Conservation (phyloP, 108 stramenopile species). For the Discostella stelligeroides region DNA sequence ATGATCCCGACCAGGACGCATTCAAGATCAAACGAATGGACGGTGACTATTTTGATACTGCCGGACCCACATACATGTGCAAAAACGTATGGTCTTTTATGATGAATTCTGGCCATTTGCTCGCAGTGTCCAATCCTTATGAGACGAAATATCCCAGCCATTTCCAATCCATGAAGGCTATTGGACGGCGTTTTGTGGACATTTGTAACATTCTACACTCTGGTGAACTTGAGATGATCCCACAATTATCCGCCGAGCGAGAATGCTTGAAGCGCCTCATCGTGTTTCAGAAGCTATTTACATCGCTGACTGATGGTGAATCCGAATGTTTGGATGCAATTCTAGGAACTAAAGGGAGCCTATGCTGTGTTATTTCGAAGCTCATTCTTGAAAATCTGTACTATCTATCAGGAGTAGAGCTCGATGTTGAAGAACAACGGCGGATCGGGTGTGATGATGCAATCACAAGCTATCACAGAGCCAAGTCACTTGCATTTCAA, state of each 20-base stretch:
- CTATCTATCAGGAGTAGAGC: constrained; percentile 22
- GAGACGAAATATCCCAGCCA: neutral
- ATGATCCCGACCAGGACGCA: constrained; percentile 26
- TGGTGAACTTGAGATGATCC: constrained; percentile 10
- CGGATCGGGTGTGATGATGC: constrained; percentile 9
- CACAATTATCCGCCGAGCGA: constrained; percentile 31
- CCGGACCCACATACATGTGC: constrained; percentile 17
- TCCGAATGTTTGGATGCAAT: neutral
- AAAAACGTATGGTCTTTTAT: constrained; percentile 40
- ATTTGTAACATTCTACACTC: constrained; percentile 12
- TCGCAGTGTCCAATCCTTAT: neutral
- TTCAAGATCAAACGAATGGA: constrained; percentile 6
- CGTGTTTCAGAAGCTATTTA: constrained; percentile 15
- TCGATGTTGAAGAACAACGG: constrained; percentile 31
- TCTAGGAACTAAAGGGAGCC: neutral
- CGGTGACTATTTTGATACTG: constrained; percentile 19
- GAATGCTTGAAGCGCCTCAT: constrained; percentile 39
- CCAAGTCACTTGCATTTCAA: constrained; percentile 30
- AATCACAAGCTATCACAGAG: constrained; percentile 25
- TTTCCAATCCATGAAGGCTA: constrained; percentile 1
- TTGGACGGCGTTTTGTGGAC: constrained; percentile 13
- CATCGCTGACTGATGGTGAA: constrained; percentile 6
- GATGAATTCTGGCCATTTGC: constrained; percentile 17
- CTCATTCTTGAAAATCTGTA: constrained; percentile 30
- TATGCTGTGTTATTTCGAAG: neutral